Conservation (phyloP, 768 basidiomycete species). For the Calocybe indica region DNA sequence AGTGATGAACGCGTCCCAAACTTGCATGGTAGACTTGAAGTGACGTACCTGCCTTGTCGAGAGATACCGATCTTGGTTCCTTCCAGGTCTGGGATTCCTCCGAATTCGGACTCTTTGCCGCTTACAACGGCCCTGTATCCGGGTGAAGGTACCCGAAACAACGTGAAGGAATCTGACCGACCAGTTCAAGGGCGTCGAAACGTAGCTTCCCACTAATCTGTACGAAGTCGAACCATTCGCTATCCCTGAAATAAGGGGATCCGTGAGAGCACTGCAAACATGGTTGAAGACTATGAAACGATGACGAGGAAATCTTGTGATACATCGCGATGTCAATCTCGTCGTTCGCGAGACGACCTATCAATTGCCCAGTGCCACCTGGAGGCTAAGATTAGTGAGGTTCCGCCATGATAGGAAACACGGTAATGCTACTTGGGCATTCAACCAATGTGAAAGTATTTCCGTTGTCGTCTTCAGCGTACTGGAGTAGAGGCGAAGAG, state of each 20-base stretch:
- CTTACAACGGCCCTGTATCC: constrained; percentile 83
- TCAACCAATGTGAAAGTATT: constrained; percentile 80
- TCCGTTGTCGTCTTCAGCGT: constrained; percentile 59
- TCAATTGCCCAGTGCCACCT: constrained; percentile 87
- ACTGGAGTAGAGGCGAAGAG: constrained; percentile 87
- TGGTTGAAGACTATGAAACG: constrained; percentile 10
- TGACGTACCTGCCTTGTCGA: constrained; percentile 66
- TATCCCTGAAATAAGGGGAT: constrained; percentile 86
- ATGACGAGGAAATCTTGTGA: too few relatives aligned
- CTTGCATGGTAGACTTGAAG: neutral
- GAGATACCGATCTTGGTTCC: constrained; percentile 88
- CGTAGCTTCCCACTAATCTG: constrained; percentile 90
- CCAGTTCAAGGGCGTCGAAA: constrained; percentile 87
- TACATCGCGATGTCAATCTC: constrained; percentile 84
- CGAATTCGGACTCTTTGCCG: constrained; percentile 66
- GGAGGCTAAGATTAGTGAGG: constrained; percentile 2
- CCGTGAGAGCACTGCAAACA: constrained; percentile 71
- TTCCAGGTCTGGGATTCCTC: constrained; percentile 67
- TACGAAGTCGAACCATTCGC: constrained; percentile 86
- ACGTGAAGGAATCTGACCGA: constrained; percentile 16
- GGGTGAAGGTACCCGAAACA: neutral
- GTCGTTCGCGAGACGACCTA: constrained; percentile 64
- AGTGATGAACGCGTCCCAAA: neutral
- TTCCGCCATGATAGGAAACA: neutral
- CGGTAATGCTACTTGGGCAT: constrained; percentile 63